phyloP scores from a whole-genome alignment of 805 yeast genomes.

The Wickerhamiella siamensis region DNA sequence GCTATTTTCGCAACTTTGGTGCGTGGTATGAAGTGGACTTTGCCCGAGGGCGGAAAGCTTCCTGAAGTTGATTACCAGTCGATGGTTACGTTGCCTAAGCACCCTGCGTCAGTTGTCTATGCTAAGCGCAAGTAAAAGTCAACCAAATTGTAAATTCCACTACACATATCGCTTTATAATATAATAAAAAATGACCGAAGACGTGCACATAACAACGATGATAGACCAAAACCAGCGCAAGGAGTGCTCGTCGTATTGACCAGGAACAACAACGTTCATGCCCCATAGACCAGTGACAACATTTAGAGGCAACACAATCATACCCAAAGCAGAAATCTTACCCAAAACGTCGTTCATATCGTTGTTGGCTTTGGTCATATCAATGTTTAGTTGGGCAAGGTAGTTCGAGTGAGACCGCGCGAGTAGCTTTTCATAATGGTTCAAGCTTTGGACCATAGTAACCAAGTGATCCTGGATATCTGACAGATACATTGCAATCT shows the following conservation, averaged over 20 bases:
- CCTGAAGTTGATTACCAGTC: conserved; percentile 59
- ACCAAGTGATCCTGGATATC: conserved; percentile 97
- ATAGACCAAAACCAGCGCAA: conserved; percentile 49
- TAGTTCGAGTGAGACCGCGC: conserved; percentile 95
- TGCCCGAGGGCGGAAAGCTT: conserved; percentile 33
- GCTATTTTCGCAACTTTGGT: conserved; percentile 63
- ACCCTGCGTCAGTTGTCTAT: conserved; percentile 32
- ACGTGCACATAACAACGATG: conserved; percentile 17
- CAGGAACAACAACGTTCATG: conserved; percentile 95
- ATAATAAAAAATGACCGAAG: conserved; percentile 20
- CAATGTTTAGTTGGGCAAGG: conserved; percentile 90
- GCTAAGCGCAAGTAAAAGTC: conserved; percentile 1
- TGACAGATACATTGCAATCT: conserved; percentile 86
- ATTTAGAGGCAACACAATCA: conserved; percentile 88
- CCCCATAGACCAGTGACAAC: conserved; percentile 97
- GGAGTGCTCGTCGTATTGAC: conserved; percentile 48
- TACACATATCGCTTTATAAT: conserved; percentile 15
- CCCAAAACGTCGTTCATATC: conserved; percentile 95
- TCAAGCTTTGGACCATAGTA: conserved; percentile 90
- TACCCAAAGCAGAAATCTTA: conserved; percentile 83
- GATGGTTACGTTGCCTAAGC: conserved; percentile 84
- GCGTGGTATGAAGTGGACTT: conserved; percentile 63
- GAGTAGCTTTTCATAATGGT: conserved; percentile 84
- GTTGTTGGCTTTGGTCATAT: conserved; percentile 92
- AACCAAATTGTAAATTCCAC: not conserved